Conservation (phyloP, 805 yeast genomes). For the Ogataea methylovora region DNA sequence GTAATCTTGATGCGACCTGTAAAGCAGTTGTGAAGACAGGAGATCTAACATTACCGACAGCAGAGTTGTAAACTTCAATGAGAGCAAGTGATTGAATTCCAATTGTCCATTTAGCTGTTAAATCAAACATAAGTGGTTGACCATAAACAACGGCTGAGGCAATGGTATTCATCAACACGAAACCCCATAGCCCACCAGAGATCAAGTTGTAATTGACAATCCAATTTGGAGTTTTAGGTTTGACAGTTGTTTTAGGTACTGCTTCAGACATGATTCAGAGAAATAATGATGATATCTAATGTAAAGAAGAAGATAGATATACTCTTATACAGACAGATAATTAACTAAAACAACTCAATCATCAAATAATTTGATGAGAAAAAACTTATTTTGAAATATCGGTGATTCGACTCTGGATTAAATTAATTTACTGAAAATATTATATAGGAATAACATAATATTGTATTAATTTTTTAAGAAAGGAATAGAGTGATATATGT, state of each 20-base stretch:
- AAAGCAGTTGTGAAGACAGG: constrained; percentile 78
- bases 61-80: constrained; percentile 73
- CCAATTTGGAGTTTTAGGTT: constrained; percentile 15
- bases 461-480: too few relatives aligned
- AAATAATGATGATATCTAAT: too few relatives aligned
- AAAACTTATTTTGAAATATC: too few relatives aligned
- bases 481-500: too few relatives aligned
- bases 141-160: constrained; percentile 30
- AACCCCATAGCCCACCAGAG: constrained; percentile 26
- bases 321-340: neutral
- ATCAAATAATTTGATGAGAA: neutral
- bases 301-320: too few relatives aligned
- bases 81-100: constrained; percentile 72
- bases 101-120: constrained; percentile 52
- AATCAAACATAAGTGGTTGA: constrained; percentile 57
- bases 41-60: constrained; percentile 74
- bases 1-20: constrained; percentile 80
- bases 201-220: constrained; percentile 24
- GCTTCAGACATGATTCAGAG: neutral
- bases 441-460: too few relatives aligned
- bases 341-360: neutral
- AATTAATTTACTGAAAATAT: too few relatives aligned
- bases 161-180: constrained; percentile 20
- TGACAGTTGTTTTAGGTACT: neutral
- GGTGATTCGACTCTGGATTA: too few relatives aligned